Evolutionary conservation across 176 grass and related monocot species (phyloP).

Genomic region (Avena sativa): DNA sequence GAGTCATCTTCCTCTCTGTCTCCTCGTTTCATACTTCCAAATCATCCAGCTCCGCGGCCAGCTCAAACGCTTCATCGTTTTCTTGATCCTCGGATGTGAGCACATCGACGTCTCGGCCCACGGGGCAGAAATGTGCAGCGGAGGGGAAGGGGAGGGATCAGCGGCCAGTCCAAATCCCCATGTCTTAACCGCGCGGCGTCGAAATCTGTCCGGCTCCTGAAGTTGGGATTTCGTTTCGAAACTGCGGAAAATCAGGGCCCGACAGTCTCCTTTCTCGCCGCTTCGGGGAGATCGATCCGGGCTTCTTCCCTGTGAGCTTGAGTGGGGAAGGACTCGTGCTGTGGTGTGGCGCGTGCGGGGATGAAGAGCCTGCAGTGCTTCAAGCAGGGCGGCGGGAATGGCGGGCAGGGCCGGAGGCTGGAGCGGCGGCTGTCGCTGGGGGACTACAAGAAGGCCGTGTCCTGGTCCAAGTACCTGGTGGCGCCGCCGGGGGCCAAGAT

Average conservation of each 20-base stretch:
- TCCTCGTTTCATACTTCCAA: background rate
- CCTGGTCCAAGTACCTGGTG: slow-evolving; percentile 98
- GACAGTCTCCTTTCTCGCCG: background rate
- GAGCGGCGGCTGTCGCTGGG: slow-evolving; percentile 86
- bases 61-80: background rate
- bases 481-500: slow-evolving; percentile 86
- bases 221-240: background rate
- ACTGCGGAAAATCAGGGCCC: background rate
- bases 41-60: slow-evolving; percentile 4
- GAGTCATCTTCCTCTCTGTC: background rate
- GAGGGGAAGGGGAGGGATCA: background rate
- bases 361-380: slow-evolving; percentile 92
- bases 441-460: slow-evolving; percentile 91
- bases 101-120: background rate
- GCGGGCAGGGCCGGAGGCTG: slow-evolving; percentile 60
- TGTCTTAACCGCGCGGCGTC: background rate
- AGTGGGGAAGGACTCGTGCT: no score
- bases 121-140: slow-evolving; percentile 48
- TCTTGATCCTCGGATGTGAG: slow-evolving; percentile 3
- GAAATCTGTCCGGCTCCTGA: background rate
- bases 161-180: background rate
- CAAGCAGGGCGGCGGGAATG: slow-evolving; percentile 55
- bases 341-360: background rate
- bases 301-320: background rate
- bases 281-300: background rate